Base-by-base conservation (phyloP, 257 asterid species). In the Petunia axillaris region DNA sequence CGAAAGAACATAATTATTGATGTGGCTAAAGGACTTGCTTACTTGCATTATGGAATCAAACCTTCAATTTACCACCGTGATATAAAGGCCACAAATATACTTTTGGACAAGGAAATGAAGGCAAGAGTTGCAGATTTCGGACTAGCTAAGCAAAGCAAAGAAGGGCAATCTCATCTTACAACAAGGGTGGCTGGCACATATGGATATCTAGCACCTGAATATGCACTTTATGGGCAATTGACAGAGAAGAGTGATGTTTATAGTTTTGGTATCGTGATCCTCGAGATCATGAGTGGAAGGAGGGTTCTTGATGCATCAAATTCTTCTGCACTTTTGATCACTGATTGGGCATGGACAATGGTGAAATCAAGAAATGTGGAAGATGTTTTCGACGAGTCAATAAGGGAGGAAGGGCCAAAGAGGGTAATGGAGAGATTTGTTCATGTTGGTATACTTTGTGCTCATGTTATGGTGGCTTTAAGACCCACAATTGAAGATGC, bases 181-280 rank as follows among this genome's bases (percentile, higher is more conserved):
- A 91, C 93, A 0, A 84, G 93, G 53, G 93, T 91, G n/a, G 95
- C 93, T 1, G 95, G 95, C 0, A 91, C 93, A 0, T 88, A 86
- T 13, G 95, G 93, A 16, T 91, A 91, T 50, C 86, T 91, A 3
- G 94, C 93, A 0, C 95, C 93, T 0, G 93, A 89, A 43, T 91
- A 91, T 60, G 93, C 93, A 0, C 87, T 91, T 1, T 91, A 89
- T 2, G 95, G 95, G 1, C 91, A 90, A 37, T 76, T 90, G 8
- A 90, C 94, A 16, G 91, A 89, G 81, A 91, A 87, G 74, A 87
- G 88, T 25, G 94, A 91, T 2, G 89, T 89, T 8, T 91, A 91
- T 66, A 89, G 91, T 62, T 91, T 86, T 40, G 95, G 93, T 0
- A 73, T 89, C 0, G 58, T 91, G 85, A 84, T 89, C 58, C 90